phyloP scores from a whole-genome alignment of 2,329 filamentous ascomycete genomes.

The Xylaria sp. region DNA sequence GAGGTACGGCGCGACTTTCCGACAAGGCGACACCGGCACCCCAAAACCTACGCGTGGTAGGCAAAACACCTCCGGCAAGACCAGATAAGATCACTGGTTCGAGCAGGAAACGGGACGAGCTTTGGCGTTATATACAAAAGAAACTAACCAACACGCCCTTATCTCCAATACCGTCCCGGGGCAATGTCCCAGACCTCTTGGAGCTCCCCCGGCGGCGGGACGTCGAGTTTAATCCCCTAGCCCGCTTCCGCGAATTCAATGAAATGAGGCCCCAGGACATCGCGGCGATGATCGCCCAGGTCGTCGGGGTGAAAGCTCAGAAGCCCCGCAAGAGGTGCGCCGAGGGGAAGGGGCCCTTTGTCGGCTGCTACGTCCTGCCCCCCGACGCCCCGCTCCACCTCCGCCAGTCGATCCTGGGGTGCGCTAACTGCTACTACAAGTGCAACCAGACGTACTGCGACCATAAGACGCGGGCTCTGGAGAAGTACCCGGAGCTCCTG shows the following conservation, averaged over 20 bases:
- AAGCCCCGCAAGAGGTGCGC: slow-evolving; percentile 14
- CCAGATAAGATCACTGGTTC: neutral
- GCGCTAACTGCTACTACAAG: slow-evolving; percentile 29
- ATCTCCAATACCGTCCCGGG: slow-evolving; percentile 12
- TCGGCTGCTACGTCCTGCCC: slow-evolving; percentile 23
- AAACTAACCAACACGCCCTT: slow-evolving; percentile 10
- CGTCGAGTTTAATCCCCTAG: slow-evolving; percentile 14
- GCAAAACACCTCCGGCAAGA: neutral
- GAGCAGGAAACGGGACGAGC: neutral
- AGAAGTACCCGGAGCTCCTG: slow-evolving; percentile 11
- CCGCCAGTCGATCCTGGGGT: slow-evolving; percentile 15
- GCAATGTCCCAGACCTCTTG: slow-evolving; percentile 18
- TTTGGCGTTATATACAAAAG: slow-evolving; percentile 23
- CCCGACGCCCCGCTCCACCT: slow-evolving; percentile 7
- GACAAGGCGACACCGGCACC: neutral
- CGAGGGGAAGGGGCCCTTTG: slow-evolving; percentile 18
- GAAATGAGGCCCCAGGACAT: slow-evolving; percentile 21
- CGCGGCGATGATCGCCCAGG: slow-evolving; percentile 24
- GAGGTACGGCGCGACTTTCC: neutral
- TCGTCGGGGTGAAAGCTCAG: slow-evolving; percentile 12
- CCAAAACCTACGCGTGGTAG: neutral
- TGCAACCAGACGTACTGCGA: slow-evolving; percentile 13
- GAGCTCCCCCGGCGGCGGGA: slow-evolving; percentile 14
- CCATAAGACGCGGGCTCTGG: slow-evolving; percentile 9
- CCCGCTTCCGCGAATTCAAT: slow-evolving; percentile 5